These are phyloP conservation scores for Aureobasidium sp. DNA, from an alignment of 2,329 filamentous ascomycete species.

Conservation along the genomic window DNA sequence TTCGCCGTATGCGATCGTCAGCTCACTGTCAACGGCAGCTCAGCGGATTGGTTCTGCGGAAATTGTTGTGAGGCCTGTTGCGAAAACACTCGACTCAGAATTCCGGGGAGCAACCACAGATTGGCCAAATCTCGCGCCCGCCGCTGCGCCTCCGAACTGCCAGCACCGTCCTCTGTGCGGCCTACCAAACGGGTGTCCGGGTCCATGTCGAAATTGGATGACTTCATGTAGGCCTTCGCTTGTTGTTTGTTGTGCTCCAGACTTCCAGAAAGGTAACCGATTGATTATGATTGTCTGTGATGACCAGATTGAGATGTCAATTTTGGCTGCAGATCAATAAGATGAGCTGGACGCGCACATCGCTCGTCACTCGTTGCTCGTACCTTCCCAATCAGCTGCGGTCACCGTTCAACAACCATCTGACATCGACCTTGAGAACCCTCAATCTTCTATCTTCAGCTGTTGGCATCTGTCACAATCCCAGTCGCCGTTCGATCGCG, in stretches of 20 bases:
- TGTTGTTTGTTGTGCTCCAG: background rate
- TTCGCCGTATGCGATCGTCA: background rate
- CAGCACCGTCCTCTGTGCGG: background rate
- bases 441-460: too few species aligned
- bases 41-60: constrained; percentile 1
- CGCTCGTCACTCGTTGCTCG: background rate
- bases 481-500: background rate
- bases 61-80: background rate
- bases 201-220: constrained; percentile 1
- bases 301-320: background rate
- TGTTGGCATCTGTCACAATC: too few species aligned
- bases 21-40: constrained; percentile 1
- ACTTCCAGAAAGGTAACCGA: background rate
- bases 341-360: background rate
- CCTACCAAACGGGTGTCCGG: background rate
- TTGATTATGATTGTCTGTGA: constrained; percentile 3
- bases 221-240: background rate
- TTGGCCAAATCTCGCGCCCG: constrained; percentile 8
- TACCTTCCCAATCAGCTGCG: background rate
- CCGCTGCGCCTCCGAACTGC: constrained; percentile 6
- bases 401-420: too few species aligned
- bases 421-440: too few species aligned
- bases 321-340: constrained; percentile 1
- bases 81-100: constrained; percentile 2
- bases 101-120: constrained; percentile 8